Evolutionary conservation across 257 asterid genomes (phyloP), one percentile per base, ranked within the genome.

Genomic region (Solanum verrucosum): DNA sequence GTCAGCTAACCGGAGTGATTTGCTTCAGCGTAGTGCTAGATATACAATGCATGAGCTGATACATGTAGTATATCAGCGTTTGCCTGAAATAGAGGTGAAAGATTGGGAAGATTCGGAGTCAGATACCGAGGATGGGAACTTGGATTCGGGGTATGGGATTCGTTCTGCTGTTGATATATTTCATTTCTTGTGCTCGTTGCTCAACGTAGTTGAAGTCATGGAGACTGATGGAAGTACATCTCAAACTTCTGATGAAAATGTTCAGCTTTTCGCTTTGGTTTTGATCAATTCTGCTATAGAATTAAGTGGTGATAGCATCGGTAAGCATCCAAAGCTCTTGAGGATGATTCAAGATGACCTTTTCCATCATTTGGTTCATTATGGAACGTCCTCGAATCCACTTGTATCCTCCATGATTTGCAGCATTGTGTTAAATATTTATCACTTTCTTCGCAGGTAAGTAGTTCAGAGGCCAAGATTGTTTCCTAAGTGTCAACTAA

Each of bases 301-400:
- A 89, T 84, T 97, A 88, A 93, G 98, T 27, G 99, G 98, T 18
- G 99, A 96, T 84, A 94, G 99, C 92, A 94, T 97, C 1, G 98
- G 98, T 21, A 94, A 92, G 77, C 99, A 97, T 65, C 98, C 97
- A 11, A 97, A 95, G 87, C 98, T 96, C 31, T 59, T 96, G 93
- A 90, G 99, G 89, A 97, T 96, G 99, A 93, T 96, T 52, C 99
- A 95, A 46, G 99, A 97, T 44, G 98, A 97, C 73, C 82, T 96
- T 42, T 95, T 95, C 88, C 99, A 97, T 81, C 99, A 97, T 88
- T 89, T 97, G 75, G 92, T 96, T 81, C 98, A 97, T 38, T 96
- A 97, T 6, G 99, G 99, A 1, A 86, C 93, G 1, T 87, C 92
- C 68, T 94, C 96, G 0, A 96, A 94, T 85, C 98, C 99, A 2